phyloP scores from a whole-genome alignment of 2,329 filamentous ascomycete species.

The Ophiosphaerella korrae region DNA sequence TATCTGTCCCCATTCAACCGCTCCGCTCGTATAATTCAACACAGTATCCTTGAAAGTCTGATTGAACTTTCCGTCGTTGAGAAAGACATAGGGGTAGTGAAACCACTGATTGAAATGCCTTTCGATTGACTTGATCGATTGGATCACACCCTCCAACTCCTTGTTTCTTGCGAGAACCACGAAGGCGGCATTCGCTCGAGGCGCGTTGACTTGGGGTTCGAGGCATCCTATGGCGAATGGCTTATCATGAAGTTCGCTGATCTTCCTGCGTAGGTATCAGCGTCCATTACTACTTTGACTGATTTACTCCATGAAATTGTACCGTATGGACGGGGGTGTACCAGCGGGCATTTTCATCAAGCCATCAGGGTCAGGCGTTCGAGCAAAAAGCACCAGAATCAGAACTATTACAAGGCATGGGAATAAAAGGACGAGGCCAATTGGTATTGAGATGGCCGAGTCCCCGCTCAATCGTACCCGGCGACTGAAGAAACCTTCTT shows the following conservation, averaged over 20 bases:
- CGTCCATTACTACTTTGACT: neutral
- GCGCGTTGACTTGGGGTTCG: slow-evolving; percentile 73
- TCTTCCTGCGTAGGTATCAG: slow-evolving; percentile 68
- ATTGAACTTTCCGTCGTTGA: slow-evolving; percentile 98
- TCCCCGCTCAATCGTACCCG: slow-evolving; percentile 89
- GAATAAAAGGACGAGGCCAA: slow-evolving; percentile 91
- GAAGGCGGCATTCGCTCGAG: slow-evolving; percentile 91
- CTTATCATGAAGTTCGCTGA: slow-evolving; percentile 96
- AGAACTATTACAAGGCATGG: slow-evolving; percentile 89
- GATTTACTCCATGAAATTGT: slow-evolving; percentile 26
- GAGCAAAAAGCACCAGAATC: slow-evolving; percentile 86
- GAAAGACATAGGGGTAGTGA: slow-evolving; percentile 96
- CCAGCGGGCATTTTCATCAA: slow-evolving; percentile 86
- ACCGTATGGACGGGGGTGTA: slow-evolving; percentile 88
- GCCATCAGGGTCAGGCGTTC: slow-evolving; percentile 81
- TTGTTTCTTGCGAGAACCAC: slow-evolving; percentile 96
- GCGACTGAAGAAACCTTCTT: slow-evolving; percentile 80
- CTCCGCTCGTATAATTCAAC: slow-evolving; percentile 83
- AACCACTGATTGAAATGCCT: slow-evolving; percentile 99
- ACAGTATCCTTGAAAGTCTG: slow-evolving; percentile 88
- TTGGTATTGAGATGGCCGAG: slow-evolving; percentile 87
- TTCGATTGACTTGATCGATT: slow-evolving; percentile 97
- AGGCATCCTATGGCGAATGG: slow-evolving; percentile 92
- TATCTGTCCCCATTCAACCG: slow-evolving; percentile 94
- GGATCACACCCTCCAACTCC: slow-evolving; percentile 92